Base-by-base conservation (phyloP, 331 rosid genomes). In the Acacia concinna region DNA sequence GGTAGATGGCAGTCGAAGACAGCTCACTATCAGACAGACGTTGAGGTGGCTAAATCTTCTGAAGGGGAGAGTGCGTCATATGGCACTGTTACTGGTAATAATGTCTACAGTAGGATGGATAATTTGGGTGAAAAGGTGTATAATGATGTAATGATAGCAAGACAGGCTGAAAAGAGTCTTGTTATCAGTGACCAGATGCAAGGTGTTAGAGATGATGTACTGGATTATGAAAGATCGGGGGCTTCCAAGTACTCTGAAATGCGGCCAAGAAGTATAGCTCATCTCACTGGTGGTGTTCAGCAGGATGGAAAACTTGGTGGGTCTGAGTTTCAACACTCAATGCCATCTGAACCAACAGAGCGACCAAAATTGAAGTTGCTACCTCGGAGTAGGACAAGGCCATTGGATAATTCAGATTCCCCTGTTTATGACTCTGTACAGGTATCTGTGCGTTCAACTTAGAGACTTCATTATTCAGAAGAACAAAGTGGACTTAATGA, bases 1-100 rank as follows among this genome's bases (percentile, higher is more conserved):
- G 99, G 98, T 56, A 85, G 97, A 78, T 96, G 99, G 99, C 98
- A 96, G 71, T 91, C 97, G 0, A 92, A 92, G 89, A 63, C 88
- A 0, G 74, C 73, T 20, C 84, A 82, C 71, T 81, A 84, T 86
- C 96, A 91, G 88, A 54, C 89, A 6, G 97, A 91, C 66, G 80
- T 71, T 57, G 96, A 89, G 84, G 86, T 77, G 80, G 82, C 75
- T 34, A 85, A 86, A 75, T 81, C 94, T 52, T 72, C 87, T 1
- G 92, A 95, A 73, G 62, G 28, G 3, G 96, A 86, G 79, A 54
- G 77, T 68, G 87, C 73, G 41, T 79, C 72, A 14, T 89, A 44
- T 73, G 78, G 79, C 52, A 84, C 51, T 79, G 85, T 78, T 78
- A 71, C 81, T 75, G 83, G 87, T 27, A 75, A 37, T 81, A 80